Evolutionary conservation across 176 grass and related monocot species (phyloP).

Genomic region (Paspalum vaginatum): DNA sequence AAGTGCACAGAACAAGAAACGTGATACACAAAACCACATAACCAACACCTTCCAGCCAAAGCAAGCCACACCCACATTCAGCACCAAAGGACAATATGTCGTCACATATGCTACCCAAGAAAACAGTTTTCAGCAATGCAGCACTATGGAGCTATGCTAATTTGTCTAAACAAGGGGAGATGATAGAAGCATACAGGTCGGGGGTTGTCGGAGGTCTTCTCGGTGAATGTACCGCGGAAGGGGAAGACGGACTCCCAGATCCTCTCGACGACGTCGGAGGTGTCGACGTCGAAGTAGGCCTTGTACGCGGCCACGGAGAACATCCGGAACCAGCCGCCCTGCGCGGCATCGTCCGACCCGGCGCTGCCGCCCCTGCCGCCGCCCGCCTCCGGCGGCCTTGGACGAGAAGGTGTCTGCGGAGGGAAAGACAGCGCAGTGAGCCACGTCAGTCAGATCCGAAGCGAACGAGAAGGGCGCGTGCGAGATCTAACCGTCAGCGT

Average conservation of each 20-base stretch:
- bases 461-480: constrained; percentile 1
- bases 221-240: constrained; percentile 87
- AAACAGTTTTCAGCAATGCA: neutral
- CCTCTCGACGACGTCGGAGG: constrained; percentile 87
- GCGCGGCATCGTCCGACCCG: constrained; percentile 59
- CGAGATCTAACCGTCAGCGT: constrained; percentile 87
- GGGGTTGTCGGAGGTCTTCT: constrained; percentile 88
- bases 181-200: constrained; percentile 69
- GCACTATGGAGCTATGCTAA: neutral
- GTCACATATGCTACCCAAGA: neutral
- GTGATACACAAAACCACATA: neutral
- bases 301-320: constrained; percentile 90
- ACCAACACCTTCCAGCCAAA: neutral
- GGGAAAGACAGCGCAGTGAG: neutral
- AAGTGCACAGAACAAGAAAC: neutral
- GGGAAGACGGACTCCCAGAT: constrained; percentile 95
- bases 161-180: neutral
- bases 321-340: constrained; percentile 80
- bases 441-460: constrained; percentile 38
- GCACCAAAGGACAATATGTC: neutral
- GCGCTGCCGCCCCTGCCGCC: constrained; percentile 43
- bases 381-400: constrained; percentile 53
- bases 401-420: constrained; percentile 83
- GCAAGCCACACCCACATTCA: neutral
- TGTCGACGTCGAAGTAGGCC: constrained; percentile 90